Base-by-base conservation (phyloP, 305 asterid species). In the Fraxinus albicans region DNA sequence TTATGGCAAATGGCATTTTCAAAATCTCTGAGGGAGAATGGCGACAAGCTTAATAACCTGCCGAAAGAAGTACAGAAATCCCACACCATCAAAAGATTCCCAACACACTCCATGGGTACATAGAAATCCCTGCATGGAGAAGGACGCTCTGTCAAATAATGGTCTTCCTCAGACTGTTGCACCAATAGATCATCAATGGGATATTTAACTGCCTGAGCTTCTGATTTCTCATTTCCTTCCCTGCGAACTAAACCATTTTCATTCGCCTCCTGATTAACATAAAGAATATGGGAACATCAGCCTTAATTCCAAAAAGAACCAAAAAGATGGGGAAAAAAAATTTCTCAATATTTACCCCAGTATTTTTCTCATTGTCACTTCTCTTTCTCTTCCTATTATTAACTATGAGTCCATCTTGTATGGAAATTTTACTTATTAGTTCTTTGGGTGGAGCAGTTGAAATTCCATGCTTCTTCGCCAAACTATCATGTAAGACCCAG, bases 31-130 rank as follows among this genome's bases (percentile, higher is more conserved):
- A 96, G 92, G 78, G 98, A 89, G 90, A 96, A 96, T 69, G 97
- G 98, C 31, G 89, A 93, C 90, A 96, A 79, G 73, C 86, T 89
- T 84, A 96, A 81, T 60, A 93, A 90, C 89, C 87, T 90, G 87
- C 98, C 93, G 80, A 86, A 96, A 74, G 97, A 93, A 83, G 93
- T 85, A 88, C 93, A 90, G 83, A 95, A 94, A 87, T 96, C 98
- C 98, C 98, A 94, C 78, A 93, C 95, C 99, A 96, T 96, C 90
- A 96, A 67, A 77, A 90, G 91, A 88, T 92, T 93, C 86, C 97
- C 98, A 47, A 93, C 95, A 88, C 95, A 94, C 80, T 88, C 89
- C 95, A 93, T 92, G 53, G 98, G 96, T 83, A 93, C 89, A 83
- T 76, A 87, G 83, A 94, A 94, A 80, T 96, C 96, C 85, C 86